These are phyloP conservation scores for Carex pumila DNA, from an alignment of 176 grass and related monocot species.

Conservation along the genomic window DNA sequence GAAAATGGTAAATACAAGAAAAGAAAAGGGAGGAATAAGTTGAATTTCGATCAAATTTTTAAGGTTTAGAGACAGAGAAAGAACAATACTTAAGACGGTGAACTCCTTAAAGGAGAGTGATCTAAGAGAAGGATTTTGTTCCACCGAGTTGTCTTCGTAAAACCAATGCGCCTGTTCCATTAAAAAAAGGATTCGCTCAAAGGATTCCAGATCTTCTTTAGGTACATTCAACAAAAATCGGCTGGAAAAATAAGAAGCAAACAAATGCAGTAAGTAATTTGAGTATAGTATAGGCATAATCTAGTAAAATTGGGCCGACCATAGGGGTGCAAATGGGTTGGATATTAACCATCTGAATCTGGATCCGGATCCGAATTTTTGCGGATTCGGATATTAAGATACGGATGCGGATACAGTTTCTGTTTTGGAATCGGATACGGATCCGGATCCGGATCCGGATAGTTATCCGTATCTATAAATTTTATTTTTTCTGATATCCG, in stretches of 20 bases:
- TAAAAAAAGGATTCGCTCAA: slow-evolving; percentile 94
- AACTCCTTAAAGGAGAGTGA: slow-evolving; percentile 98
- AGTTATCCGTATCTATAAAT: too few relatives aligned
- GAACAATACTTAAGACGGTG: slow-evolving; percentile 63
- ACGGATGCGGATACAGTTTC: too few relatives aligned
- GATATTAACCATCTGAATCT: too few relatives aligned
- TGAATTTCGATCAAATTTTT: neutral
- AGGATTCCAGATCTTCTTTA: slow-evolving; percentile 90
- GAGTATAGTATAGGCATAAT: neutral
- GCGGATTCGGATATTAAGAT: too few relatives aligned
- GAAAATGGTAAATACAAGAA: neutral
- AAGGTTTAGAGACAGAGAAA: neutral
- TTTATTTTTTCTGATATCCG: too few relatives aligned
- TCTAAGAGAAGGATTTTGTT: slow-evolving; percentile 82
- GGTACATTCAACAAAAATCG: slow-evolving; percentile 96
- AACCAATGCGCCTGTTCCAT: slow-evolving; percentile 98
- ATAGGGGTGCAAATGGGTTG: too few relatives aligned
- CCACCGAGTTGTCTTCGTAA: slow-evolving; percentile 93
- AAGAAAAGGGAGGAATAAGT: neutral
- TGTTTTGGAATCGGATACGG: too few relatives aligned
- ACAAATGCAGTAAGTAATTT: neutral
- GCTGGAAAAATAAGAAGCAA: slow-evolving; percentile 31
- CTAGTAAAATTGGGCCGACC: neutral
- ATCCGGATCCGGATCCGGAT: too few relatives aligned
- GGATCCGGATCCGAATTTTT: too few relatives aligned